These are phyloP conservation scores for Strobilomyces dryophilus DNA, from an alignment of 768 basidiomycete species.

Conservation along the genomic window DNA sequence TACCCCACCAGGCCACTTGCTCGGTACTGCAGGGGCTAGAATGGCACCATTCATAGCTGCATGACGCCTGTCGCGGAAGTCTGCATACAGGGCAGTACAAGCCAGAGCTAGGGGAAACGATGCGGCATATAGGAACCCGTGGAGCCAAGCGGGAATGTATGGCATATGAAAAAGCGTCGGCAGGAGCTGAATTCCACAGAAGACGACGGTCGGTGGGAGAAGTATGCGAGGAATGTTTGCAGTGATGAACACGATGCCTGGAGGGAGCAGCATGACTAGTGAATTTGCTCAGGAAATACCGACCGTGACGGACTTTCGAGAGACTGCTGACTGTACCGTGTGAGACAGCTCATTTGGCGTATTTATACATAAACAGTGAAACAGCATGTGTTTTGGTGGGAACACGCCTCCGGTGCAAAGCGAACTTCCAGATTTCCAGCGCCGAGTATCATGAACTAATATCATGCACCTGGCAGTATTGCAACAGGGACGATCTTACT, in stretches of 20 bases:
- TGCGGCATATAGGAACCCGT: conserved; percentile 11
- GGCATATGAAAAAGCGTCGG: conserved; percentile 1
- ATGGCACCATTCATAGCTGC: conserved; percentile 25
- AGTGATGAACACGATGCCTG: conserved; percentile 29
- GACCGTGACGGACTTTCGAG: background rate
- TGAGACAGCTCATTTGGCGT: background rate
- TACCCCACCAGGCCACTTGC: conserved; percentile 35
- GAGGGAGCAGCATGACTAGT: conserved; percentile 30
- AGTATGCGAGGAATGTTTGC: conserved; percentile 23
- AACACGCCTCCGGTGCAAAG: background rate
- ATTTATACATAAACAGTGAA: conserved; percentile 4
- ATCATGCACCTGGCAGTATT: background rate
- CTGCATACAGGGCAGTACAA: conserved; percentile 10
- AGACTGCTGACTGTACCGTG: background rate
- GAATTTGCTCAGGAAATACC: background rate
- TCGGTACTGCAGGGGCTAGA: conserved; percentile 31
- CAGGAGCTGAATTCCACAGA: conserved; percentile 13
- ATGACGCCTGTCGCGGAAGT: conserved; percentile 10
- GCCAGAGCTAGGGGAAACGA: conserved; percentile 25
- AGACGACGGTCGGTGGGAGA: conserved; percentile 15
- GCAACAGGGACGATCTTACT: background rate
- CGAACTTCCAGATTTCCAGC: background rate
- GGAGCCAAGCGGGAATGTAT: conserved; percentile 15
- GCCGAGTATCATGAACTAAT: background rate
- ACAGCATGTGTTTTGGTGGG: conserved; percentile 10